Percentiles rank a stretch among this genome's conserved stretches.
Evolutionary conservation across 306 rosid genomes (phyloP).

Genomic region (Vicia villosa): DNA sequence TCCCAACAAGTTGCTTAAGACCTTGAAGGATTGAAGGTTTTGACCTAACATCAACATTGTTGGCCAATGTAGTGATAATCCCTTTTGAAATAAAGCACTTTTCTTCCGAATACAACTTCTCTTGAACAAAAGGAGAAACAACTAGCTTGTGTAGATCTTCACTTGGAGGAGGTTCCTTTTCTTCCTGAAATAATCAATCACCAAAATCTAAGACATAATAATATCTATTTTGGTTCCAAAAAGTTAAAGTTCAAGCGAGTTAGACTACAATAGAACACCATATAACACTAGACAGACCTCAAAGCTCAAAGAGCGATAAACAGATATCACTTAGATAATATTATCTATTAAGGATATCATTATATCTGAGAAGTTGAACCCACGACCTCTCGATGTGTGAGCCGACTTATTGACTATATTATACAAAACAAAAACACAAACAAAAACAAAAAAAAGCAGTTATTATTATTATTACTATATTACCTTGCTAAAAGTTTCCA

Average conservation of each 20-base stretch:
- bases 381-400: no score
- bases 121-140: constrained; percentile 58
- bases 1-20: constrained; percentile 42
- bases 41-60: constrained; percentile 34
- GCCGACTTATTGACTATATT: no score
- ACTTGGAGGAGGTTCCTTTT: constrained; percentile 27
- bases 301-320: no score
- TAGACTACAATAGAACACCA: no score
- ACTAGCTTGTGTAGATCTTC: constrained; percentile 45
- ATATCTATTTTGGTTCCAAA: no score
- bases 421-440: not conserved
- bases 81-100: constrained; percentile 63
- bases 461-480: not conserved
- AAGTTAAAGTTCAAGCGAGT: no score
- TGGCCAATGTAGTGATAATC: constrained; percentile 43
- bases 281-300: no score
- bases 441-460: no score
- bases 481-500: constrained; percentile 40
- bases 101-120: constrained; percentile 69
- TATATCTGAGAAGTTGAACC: no score
- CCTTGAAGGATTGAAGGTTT: constrained; percentile 45
- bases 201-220: not conserved
- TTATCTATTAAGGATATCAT: no score
- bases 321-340: no score
- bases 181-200: constrained; percentile 32